These are phyloP conservation scores for Globisporangium acanthophoron DNA, from an alignment of 352 stramenopile genomes.

Conservation along the genomic window DNA sequence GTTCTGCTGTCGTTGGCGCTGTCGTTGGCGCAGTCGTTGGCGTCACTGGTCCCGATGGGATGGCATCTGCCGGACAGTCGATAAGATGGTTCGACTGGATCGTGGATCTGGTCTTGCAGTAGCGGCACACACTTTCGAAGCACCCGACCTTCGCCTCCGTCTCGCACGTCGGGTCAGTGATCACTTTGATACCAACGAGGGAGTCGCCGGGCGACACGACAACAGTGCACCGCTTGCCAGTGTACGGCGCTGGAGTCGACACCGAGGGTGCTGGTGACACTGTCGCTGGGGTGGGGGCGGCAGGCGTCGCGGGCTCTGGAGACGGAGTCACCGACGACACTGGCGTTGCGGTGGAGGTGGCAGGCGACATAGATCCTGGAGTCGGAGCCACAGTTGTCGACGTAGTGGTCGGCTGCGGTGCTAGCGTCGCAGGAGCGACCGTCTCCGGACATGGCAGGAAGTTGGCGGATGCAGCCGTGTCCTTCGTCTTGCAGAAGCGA, in stretches of 20 bases:
- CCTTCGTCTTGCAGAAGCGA: slow-evolving; percentile 12
- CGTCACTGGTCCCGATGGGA: neutral
- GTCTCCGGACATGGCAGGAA: neutral
- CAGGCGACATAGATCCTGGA: neutral
- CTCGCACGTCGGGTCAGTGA: slow-evolving; percentile 9
- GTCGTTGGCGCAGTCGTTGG: neutral
- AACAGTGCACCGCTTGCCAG: slow-evolving; percentile 1
- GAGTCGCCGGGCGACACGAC: slow-evolving; percentile 5
- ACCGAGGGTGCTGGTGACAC: neutral
- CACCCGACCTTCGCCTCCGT: slow-evolving; percentile 7
- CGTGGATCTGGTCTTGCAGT: slow-evolving; percentile 9
- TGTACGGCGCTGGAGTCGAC: neutral
- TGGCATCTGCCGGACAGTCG: slow-evolving; percentile 4
- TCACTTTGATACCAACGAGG: slow-evolving; percentile 9
- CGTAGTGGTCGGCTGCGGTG: neutral
- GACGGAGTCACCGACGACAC: neutral
- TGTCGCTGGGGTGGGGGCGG: neutral
- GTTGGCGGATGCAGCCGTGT: slow-evolving; percentile 4
- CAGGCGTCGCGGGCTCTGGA: neutral
- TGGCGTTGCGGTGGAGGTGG: neutral
- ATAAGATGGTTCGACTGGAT: slow-evolving; percentile 7
- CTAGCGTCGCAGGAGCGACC: neutral
- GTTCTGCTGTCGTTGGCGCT: neutral
- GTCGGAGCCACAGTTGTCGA: neutral
- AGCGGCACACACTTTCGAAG: slow-evolving; percentile 12